Evolutionary conservation across 2,329 filamentous ascomycete species (phyloP).

Genomic region (Magnaporthiopsis incrustans): DNA sequence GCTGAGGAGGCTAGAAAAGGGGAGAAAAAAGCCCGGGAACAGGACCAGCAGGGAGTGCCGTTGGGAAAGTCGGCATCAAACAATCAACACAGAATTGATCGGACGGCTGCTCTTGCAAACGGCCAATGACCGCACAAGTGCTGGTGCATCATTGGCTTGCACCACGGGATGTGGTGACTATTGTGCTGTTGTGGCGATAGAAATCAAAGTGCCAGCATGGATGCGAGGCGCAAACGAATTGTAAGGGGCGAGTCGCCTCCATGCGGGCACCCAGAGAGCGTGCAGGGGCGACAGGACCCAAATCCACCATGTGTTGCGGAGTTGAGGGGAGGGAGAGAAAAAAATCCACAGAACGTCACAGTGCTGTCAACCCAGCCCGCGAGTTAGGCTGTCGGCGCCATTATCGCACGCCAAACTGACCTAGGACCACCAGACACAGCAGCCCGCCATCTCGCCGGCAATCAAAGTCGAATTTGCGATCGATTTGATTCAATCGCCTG

Average conservation of each 20-base stretch:
- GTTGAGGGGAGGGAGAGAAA: neutral
- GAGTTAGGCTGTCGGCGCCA: neutral
- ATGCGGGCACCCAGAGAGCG: neutral
- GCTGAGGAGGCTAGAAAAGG: neutral
- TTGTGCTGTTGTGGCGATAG: too few relatives aligned
- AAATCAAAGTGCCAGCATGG: neutral
- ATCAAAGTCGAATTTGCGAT: neutral
- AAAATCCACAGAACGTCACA: neutral
- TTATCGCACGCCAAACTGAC: neutral
- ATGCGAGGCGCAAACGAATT: neutral
- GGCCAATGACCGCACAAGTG: neutral
- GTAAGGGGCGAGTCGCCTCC: neutral
- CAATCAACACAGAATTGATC: neutral
- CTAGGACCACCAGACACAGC: neutral
- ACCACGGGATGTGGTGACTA: too few relatives aligned
- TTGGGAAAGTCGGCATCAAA: neutral
- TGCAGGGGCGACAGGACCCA: neutral
- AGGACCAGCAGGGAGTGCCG: neutral
- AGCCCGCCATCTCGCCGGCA: neutral
- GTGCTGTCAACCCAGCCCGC: neutral
- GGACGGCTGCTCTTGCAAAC: neutral
- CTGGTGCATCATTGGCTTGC: too few relatives aligned
- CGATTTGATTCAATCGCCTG: slow-evolving; percentile 5
- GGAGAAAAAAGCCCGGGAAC: neutral
- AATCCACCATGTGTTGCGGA: neutral